phyloP scores from a whole-genome alignment of 1,284 basidiomycete species.

The Austroboletus novae-zelandiae region DNA sequence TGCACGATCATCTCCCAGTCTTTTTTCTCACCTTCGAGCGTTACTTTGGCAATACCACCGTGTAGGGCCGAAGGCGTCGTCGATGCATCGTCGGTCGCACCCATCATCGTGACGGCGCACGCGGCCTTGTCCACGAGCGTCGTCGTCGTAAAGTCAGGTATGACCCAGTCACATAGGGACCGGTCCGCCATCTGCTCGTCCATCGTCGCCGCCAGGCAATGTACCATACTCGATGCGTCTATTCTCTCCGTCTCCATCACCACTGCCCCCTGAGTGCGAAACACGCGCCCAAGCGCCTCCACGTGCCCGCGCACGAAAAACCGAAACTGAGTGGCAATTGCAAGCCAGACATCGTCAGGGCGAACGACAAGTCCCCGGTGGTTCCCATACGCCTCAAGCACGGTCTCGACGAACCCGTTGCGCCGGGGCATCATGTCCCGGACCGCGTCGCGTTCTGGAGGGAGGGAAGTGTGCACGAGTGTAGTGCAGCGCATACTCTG shows the following conservation, averaged over 20 bases:
- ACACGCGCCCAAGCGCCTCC: constrained; percentile 38
- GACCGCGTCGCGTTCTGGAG: constrained; percentile 17
- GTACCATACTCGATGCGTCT: constrained; percentile 28
- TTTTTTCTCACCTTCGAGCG: constrained; percentile 37
- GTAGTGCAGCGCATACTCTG: constrained; percentile 16
- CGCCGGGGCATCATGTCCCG: constrained; percentile 26
- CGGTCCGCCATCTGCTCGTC: constrained; percentile 38
- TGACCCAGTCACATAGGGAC: constrained; percentile 40
- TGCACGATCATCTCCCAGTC: constrained; percentile 39
- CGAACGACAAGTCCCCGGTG: constrained; percentile 38
- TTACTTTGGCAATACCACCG: constrained; percentile 50
- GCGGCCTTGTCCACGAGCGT: constrained; percentile 40
- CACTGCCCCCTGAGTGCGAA: constrained; percentile 41
- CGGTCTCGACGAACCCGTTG: constrained; percentile 40
- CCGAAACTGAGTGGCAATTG: constrained; percentile 43
- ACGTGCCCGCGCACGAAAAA: constrained; percentile 44
- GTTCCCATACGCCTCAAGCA: constrained; percentile 37
- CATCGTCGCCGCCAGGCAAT: constrained; percentile 36
- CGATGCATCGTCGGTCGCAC: constrained; percentile 42
- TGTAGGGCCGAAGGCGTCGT: constrained; percentile 27
- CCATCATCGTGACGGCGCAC: constrained; percentile 45
- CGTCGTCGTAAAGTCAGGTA: constrained; percentile 48
- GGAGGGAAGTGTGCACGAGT: constrained; percentile 29
- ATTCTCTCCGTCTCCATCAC: constrained; percentile 25
- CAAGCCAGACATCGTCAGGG: constrained; percentile 47